Evolutionary conservation across 768 basidiomycete genomes (phyloP), one percentile per base, ranked within the genome.

Genomic region (Phanerochaete carnosa): DNA sequence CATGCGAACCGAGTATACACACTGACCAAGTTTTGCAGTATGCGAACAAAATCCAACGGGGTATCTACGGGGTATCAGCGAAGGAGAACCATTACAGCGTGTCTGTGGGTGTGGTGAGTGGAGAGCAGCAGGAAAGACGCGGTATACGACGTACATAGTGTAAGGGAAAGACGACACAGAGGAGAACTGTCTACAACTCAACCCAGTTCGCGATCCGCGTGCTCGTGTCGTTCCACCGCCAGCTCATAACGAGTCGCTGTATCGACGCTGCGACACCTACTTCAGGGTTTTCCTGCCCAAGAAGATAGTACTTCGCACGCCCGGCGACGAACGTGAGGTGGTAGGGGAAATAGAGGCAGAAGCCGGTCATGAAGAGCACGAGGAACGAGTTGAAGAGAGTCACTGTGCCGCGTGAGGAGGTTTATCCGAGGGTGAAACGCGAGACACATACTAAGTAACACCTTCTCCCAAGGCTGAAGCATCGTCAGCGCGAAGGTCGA

Each of bases 391-490:
- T 67, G 39, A 79, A 66, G 45, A 81, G 68, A 2, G 77, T 71
- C 62, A 80, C 81, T 84, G 63, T 15, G 28, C 54, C 9, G 4
- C 30, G 25, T 43, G 22, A 32, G 55, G 25, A 50, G 37, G 19
- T 22, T 26, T 16, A 5, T 51, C 45, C 13, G 46, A 22, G 39
- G 11, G 19, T 35, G 23, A 45, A 37, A 50, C 57, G 46, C 19
- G 45, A 35, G 12, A 37, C 12, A 79, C 84, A 70, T 68, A 87
- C 87, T 68, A 58, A 84, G 76, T 43, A 88, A 68, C 45, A 81
- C 64, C 65, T 85, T 84, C 77, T 89, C 88, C 88, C 87, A 88
- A 59, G 82, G 80, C 68, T 89, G 84, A 58, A 89, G 68, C 71
- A 88, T 81, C 54, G 81, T 77, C 49, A 88, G 73, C n/a, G 77